phyloP scores from a whole-genome alignment of 2,329 filamentous ascomycete genomes.

The Penicillium sp. region DNA sequence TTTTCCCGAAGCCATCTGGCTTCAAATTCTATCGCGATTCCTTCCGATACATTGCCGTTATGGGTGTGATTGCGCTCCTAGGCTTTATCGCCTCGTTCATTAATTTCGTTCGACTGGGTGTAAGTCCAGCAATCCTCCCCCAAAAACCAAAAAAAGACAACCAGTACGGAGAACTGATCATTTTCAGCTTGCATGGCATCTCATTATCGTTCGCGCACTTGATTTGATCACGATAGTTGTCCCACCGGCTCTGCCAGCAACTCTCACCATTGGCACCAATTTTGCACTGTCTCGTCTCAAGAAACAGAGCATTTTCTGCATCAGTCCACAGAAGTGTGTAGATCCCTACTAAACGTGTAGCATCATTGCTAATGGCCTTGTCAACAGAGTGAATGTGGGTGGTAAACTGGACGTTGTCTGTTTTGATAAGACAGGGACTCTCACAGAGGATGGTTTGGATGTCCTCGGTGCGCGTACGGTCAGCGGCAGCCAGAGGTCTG shows the following conservation, averaged over 20 bases:
- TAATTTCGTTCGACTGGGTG: slow-evolving; percentile 82
- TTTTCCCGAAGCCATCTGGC: slow-evolving; percentile 95
- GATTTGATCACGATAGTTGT: slow-evolving; percentile 98
- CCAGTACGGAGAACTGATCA: slow-evolving; percentile 18
- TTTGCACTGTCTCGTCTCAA: slow-evolving; percentile 87
- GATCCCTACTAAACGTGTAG: neutral
- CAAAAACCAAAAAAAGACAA: too few species aligned
- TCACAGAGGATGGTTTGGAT: slow-evolving; percentile 94
- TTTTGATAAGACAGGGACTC: slow-evolving; percentile 97
- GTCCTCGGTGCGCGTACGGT: slow-evolving; percentile 85
- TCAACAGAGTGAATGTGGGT: slow-evolving; percentile 77
- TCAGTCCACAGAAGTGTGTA: slow-evolving; percentile 73
- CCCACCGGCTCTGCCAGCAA: slow-evolving; percentile 89
- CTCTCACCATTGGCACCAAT: slow-evolving; percentile 92
- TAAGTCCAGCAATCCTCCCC: slow-evolving; percentile 27
- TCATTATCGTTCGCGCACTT: slow-evolving; percentile 87
- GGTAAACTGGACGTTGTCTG: slow-evolving; percentile 95
- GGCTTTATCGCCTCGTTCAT: slow-evolving; percentile 89
- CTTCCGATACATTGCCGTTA: slow-evolving; percentile 96
- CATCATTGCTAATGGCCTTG: neutral
- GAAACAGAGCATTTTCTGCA: slow-evolving; percentile 91
- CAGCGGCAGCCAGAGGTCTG: slow-evolving; percentile 54
- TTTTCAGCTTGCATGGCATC: slow-evolving; percentile 69
- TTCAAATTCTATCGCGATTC: slow-evolving; percentile 99
- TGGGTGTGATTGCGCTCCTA: slow-evolving; percentile 79